Evolutionary conservation across 2,329 filamentous ascomycete genomes (phyloP), one percentile per base, ranked within the genome.

Genomic region (Talaromyces islandicus): DNA sequence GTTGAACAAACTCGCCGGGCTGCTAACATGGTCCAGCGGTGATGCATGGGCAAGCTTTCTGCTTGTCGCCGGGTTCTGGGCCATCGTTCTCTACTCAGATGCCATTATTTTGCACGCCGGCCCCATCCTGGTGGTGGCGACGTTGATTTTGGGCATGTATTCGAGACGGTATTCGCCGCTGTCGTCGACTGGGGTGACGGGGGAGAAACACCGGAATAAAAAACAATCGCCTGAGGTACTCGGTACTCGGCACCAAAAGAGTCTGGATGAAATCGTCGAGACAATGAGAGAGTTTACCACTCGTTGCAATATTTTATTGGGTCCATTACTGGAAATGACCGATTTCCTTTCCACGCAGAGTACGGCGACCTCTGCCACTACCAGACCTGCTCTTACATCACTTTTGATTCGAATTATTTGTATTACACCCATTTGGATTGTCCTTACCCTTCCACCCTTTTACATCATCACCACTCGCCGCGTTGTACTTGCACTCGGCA

Each of bases 31-130:
- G 94, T 96, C 91, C 9, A 92, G 89, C 0, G 89, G 85, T 43
- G 94, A 99, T 72, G 87, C 92, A 0, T 99, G 93, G 93, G 92
- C 97, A 80, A 97, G 92, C 80, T 99, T 97, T 71, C 80, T 99
- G 63, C 75, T 99, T 32, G 83, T 99, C 3, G 87, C 87, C 19
- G 82, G 79, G 32, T 99, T 96, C 71, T 99, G 94, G 94, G 89
- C 87, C 3, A 77, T 87, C 11, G 88, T 91, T 14, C 81, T 97
- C 21, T 97, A 97, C 72, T 92, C 92, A 54, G 92, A 95, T 78
- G 79, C 85, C 21, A 80, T 96, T n/a, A 81, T 96, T 65, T 84
- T 89, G 66, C 88, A 87, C 75, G 88, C 89, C 0, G 94, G 92
- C 0, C 94, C 94, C 3, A 81, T 97, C 55, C 82, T 96, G 11